Evolutionary conservation across 2,329 filamentous ascomycete species (phyloP), one percentile per base, ranked within the genome.

Genomic region (Fusarium sublunatum): DNA sequence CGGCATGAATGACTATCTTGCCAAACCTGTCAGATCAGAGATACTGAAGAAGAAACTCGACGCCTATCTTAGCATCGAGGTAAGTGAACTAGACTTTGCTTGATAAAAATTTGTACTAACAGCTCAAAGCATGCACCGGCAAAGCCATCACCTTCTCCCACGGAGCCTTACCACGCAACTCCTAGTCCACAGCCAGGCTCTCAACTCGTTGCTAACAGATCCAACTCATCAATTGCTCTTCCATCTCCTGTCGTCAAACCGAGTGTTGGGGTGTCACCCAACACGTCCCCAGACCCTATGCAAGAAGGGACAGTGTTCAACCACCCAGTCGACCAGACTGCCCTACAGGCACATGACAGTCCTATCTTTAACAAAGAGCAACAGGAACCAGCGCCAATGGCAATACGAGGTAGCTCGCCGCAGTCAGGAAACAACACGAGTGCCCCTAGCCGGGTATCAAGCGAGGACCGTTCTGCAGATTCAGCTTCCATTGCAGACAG

Each of bases 1-100:
- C 2, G 94, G 94, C 40, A 98, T 98, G 94, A 97, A 97, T 75
- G 95, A 97, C 72, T 98, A 97, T 71, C 85, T 97, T 1, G 93
- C 94, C 13, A 98, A 98, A 74, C 94, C 94, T 1, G 94, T 98
- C n/a, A 86, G 93, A 59, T 92, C 91, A 5, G 91, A 93, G 42
- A 88, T 96, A 36, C 81, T 98, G 50, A 95, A 92, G 77, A 88
- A 88, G 72, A 94, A 97, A 79, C 79, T 98, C 57, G 84, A 86
- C 39, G 80, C 81, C 3, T 87, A 87, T 65, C 78, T 85, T 25
- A 78, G 75, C 35, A 74, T 72, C 38, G 72, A 76, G 43, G 75
- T 78, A 66, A 55, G 64, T 50, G 34, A 22, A 6, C 11, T 24
- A 6, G 22, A 10, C 7, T 9, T 7, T 39, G 3, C 5, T 4